Percentiles rank a stretch among this genome's conserved stretches.
Conservation (phyloP, 805 yeast species). For the Metschnikowia kunwiensis region DNA sequence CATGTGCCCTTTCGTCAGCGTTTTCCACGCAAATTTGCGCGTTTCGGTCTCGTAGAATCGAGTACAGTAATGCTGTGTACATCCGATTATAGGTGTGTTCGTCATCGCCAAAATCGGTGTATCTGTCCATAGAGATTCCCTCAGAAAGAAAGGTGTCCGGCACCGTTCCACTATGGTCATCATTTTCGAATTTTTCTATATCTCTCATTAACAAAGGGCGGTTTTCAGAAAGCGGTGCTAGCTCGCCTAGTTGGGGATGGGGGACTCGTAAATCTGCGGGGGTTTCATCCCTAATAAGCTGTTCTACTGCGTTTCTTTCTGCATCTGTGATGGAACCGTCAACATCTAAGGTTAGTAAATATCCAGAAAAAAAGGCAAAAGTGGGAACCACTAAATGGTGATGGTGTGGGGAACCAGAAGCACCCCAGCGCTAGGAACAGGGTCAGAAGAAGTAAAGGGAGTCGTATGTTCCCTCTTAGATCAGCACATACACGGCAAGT, state of each 20-base stretch:
- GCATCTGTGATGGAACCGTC: constrained; percentile 35
- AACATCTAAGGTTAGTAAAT: constrained; percentile 24
- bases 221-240: constrained; percentile 18
- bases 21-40: constrained; percentile 33
- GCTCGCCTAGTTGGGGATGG: constrained; percentile 18
- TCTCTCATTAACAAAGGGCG: constrained; percentile 18
- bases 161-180: constrained; percentile 20
- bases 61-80: constrained; percentile 40
- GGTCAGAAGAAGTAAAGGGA: too few relatives aligned
- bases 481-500: constrained; percentile 41
- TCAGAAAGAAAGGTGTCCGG: constrained; percentile 8
- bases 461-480: too few relatives aligned
- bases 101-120: constrained; percentile 16
- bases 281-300: constrained; percentile 29
- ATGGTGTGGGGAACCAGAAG: too few relatives aligned
- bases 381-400: neutral
- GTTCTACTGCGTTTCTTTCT: constrained; percentile 36
- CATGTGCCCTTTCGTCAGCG: constrained; percentile 36
- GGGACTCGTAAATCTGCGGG: constrained; percentile 9
- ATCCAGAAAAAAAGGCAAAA: too few relatives aligned
- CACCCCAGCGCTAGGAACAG: too few relatives aligned
- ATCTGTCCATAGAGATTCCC: constrained; percentile 23
- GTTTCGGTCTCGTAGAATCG: constrained; percentile 39
- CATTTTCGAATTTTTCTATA: constrained; percentile 25
- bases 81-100: constrained; percentile 17